phyloP scores from a whole-genome alignment of 2,329 filamentous ascomycete genomes.

The Metarhizium anisopliae region DNA sequence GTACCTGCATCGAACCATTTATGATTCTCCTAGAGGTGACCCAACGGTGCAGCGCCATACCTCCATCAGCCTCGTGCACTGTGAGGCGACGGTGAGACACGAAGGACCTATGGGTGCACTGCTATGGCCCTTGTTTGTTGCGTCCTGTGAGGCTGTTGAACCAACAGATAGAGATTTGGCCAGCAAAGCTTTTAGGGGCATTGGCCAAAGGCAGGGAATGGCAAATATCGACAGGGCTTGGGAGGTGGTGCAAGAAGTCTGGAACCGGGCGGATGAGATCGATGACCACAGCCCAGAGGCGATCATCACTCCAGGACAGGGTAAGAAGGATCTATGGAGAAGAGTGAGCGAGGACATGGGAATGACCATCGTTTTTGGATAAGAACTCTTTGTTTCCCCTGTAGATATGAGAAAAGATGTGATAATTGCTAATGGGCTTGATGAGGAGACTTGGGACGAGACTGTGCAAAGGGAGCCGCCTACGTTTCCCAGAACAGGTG shows the following conservation, averaged over 20 bases:
- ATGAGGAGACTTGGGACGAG: not conserved
- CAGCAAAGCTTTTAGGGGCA: conserved; percentile 39
- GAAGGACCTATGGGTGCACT: conserved; percentile 54
- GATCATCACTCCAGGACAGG: conserved; percentile 6
- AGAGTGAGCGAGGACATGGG: conserved; percentile 49
- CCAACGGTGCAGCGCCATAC: conserved; percentile 44
- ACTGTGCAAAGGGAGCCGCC: not conserved
- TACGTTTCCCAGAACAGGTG: too few species aligned
- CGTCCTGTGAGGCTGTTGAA: conserved; percentile 48
- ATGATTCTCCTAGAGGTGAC: conserved; percentile 36
- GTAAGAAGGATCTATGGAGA: conserved; percentile 39
- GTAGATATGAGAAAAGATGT: not conserved
- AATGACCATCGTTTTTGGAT: conserved; percentile 51
- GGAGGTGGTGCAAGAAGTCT: conserved; percentile 53
- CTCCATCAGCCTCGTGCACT: conserved; percentile 41
- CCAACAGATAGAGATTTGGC: conserved; percentile 42
- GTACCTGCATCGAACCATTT: conserved; percentile 47
- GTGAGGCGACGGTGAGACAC: conserved; percentile 43
- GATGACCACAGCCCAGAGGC: conserved; percentile 12
- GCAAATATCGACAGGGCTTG: conserved; percentile 54
- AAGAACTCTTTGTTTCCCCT: conserved; percentile 9
- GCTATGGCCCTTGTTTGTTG: conserved; percentile 56
- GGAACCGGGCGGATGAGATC: conserved; percentile 40
- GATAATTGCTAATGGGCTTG: not conserved
- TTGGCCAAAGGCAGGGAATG: conserved; percentile 53